phyloP scores from a whole-genome alignment of 441 rosid genomes.

The Arabidopsis lyrata region DNA sequence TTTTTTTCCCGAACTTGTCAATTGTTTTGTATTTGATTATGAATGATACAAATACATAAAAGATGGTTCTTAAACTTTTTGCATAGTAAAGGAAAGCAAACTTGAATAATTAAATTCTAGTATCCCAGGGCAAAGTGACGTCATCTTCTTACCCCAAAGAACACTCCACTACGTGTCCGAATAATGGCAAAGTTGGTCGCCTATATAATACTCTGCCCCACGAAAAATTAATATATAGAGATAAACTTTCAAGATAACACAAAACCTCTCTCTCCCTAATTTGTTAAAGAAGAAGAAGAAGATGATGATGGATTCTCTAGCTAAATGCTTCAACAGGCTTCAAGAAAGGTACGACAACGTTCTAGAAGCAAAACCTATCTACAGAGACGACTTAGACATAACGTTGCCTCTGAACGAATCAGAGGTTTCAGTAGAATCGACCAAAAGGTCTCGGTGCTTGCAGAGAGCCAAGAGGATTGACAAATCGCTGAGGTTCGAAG shows the following conservation, averaged over 20 bases:
- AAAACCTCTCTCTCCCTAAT: constrained; percentile 9
- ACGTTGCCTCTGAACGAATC: constrained; percentile 36
- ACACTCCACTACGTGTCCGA: constrained; percentile 36
- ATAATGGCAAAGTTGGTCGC: constrained; percentile 26
- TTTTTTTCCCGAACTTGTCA: constrained; percentile 1
- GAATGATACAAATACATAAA: neutral
- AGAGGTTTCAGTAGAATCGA: constrained; percentile 25
- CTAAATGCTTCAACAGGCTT: constrained; percentile 43
- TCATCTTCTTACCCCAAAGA: constrained; percentile 39
- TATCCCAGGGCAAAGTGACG: constrained; percentile 35
- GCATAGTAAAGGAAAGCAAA: neutral
- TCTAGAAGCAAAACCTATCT: constrained; percentile 31
- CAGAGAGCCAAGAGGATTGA: constrained; percentile 46
- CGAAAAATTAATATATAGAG: neutral
- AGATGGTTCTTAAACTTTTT: neutral
- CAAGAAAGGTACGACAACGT: constrained; percentile 36
- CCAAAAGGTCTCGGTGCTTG: constrained; percentile 37
- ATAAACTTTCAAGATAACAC: constrained; percentile 13
- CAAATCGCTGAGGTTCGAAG: constrained; percentile 40
- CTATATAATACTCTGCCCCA: constrained; percentile 31
- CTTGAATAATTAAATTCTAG: constrained; percentile 7
- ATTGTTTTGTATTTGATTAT: neutral
- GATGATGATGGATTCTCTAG: constrained; percentile 38
- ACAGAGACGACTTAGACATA: constrained; percentile 41
- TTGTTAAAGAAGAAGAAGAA: neutral